Percentiles rank a stretch among this genome's conserved stretches.
Conservation (phyloP, 2,329 filamentous ascomycete species). For the Cordyceps cicadae region DNA sequence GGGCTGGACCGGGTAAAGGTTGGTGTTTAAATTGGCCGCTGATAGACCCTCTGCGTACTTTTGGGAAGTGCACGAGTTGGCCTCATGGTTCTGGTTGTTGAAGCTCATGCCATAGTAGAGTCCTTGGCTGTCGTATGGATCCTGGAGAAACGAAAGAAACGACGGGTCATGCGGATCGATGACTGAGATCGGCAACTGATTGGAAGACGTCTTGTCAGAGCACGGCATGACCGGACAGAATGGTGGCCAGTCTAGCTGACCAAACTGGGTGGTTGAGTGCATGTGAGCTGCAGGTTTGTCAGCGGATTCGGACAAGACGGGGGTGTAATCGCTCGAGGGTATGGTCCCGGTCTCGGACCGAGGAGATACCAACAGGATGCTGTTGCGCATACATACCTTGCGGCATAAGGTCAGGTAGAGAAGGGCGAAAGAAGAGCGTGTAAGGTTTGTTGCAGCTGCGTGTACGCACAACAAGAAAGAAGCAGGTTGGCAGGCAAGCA, state of each 20-base stretch:
- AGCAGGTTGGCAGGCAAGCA: not conserved
- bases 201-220: not conserved
- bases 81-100: not conserved
- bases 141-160: slow-evolving; percentile 2
- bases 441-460: not conserved
- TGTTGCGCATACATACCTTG: not conserved
- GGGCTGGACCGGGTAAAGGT: not conserved
- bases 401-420: not conserved
- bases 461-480: not conserved
- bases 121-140: not conserved
- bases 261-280: slow-evolving; percentile 3
- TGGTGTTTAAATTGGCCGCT: not conserved
- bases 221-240: slow-evolving; percentile 1
- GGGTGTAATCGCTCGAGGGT: not conserved
- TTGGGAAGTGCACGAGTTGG: not conserved
- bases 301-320: not conserved
- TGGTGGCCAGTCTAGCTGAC: slow-evolving; percentile 5
- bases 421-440: not conserved
- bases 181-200: not conserved
- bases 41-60: not conserved
- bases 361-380: not conserved
- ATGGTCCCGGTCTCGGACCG: not conserved
- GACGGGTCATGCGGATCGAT: not conserved
- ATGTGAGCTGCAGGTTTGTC: not conserved
- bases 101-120: not conserved